These are phyloP conservation scores for Sporothrix phasma DNA, from an alignment of 2,329 filamentous ascomycete species.

Conservation along the genomic window DNA sequence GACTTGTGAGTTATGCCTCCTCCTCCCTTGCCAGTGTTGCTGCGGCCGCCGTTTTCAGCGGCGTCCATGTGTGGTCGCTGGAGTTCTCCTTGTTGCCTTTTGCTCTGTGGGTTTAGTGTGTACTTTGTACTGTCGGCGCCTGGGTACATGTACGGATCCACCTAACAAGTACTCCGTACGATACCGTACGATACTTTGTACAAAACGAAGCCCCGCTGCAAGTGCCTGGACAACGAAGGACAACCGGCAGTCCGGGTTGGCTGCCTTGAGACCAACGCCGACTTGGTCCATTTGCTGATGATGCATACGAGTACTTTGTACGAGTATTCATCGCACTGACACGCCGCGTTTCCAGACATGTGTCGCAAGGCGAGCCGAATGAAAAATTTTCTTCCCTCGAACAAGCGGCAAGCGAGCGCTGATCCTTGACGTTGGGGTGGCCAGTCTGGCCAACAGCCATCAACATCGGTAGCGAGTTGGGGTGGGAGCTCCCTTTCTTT, in stretches of 20 bases:
- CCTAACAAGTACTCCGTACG: not conserved
- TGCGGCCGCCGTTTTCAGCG: not conserved
- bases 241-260: not conserved
- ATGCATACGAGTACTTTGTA: too few species aligned
- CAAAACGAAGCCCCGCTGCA: not conserved
- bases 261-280: not conserved
- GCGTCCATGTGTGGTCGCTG: not conserved
- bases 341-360: too few species aligned
- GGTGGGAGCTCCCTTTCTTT: not conserved
- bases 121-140: too few species aligned
- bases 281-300: not conserved
- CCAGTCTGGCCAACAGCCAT: too few species aligned
- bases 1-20: not conserved
- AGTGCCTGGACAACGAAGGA: not conserved
- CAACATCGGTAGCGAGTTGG: too few species aligned
- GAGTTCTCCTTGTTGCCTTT: not conserved
- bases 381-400: slow-evolving; percentile 9
- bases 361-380: not conserved
- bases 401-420: not conserved
- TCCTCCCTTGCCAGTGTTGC: not conserved
- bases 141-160: not conserved
- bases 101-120: too few species aligned
- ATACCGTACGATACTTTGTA: too few species aligned
- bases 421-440: not conserved
- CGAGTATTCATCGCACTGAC: too few species aligned